phyloP scores from a whole-genome alignment of 1,284 basidiomycete genomes.

The Malassezia globosa region DNA sequence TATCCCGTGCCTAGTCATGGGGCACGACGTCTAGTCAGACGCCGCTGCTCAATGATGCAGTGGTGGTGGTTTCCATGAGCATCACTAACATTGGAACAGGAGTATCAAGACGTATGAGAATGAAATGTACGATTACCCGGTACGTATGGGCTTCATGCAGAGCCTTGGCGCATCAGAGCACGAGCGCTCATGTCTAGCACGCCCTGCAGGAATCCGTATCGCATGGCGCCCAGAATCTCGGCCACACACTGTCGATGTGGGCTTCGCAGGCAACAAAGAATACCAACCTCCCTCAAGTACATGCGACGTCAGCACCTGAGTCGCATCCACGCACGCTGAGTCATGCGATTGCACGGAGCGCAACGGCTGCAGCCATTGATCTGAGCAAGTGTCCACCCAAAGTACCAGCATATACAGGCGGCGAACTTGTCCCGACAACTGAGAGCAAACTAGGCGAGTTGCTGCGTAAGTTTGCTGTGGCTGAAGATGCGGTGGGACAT shows the following conservation, averaged over 20 bases:
- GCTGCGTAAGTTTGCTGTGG: slow-evolving; percentile 65
- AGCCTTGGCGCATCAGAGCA: neutral
- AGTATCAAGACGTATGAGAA: slow-evolving; percentile 30
- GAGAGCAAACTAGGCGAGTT: slow-evolving; percentile 54
- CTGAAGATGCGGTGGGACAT: slow-evolving; percentile 75
- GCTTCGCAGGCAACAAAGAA: slow-evolving; percentile 71
- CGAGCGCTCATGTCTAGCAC: too few relatives aligned
- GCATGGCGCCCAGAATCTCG: slow-evolving; percentile 54
- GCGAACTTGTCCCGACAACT: slow-evolving; percentile 14
- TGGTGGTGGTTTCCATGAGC: too few relatives aligned
- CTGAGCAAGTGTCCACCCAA: slow-evolving; percentile 46
- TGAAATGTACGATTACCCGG: slow-evolving; percentile 44
- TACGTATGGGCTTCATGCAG: too few relatives aligned
- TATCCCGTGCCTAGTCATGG: too few relatives aligned
- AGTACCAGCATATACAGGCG: slow-evolving; percentile 16
- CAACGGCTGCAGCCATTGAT: slow-evolving; percentile 58
- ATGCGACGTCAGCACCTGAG: slow-evolving; percentile 53
- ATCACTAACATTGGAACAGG: too few relatives aligned
- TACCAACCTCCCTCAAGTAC: slow-evolving; percentile 54
- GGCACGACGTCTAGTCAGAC: too few relatives aligned
- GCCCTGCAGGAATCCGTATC: slow-evolving; percentile 52
- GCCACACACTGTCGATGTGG: slow-evolving; percentile 71
- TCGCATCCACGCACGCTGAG: slow-evolving; percentile 69
- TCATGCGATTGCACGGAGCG: slow-evolving; percentile 77
- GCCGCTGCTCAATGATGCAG: too few relatives aligned